Evolutionary conservation across 2,329 filamentous ascomycete genomes (phyloP).

Genomic region (Exophiala dermatitidis): DNA sequence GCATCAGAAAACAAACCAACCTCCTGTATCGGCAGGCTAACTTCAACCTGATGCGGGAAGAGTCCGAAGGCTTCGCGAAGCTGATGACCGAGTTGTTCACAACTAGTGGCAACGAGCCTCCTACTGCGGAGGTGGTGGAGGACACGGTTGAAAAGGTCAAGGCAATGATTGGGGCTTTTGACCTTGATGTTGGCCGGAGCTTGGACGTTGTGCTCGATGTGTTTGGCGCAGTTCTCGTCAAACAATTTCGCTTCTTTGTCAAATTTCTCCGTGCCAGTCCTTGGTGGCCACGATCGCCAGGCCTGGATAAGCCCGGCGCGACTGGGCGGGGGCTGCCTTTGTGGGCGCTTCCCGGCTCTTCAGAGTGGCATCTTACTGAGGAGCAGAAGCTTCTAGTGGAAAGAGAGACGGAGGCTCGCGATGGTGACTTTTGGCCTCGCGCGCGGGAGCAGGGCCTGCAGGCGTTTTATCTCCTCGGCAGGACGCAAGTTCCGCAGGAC

Average conservation of each 20-base stretch:
- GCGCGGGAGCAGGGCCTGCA: slow-evolving; percentile 69
- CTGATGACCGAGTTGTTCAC: slow-evolving; percentile 93
- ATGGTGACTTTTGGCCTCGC: slow-evolving; percentile 71
- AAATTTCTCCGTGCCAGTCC: slow-evolving; percentile 86
- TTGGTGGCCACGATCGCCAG: slow-evolving; percentile 75
- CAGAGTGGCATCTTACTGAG: slow-evolving; percentile 56
- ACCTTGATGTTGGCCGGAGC: slow-evolving; percentile 89
- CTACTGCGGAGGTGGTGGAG: slow-evolving; percentile 67
- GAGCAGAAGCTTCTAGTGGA: slow-evolving; percentile 58
- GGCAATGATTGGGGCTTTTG: slow-evolving; percentile 91
- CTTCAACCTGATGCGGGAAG: slow-evolving; percentile 90
- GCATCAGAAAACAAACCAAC: slow-evolving; percentile 85
- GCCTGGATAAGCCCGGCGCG: slow-evolving; percentile 12
- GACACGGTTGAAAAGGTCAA: slow-evolving; percentile 89
- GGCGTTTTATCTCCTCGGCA: slow-evolving; percentile 85
- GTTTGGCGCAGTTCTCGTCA: slow-evolving; percentile 86
- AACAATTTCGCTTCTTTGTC: slow-evolving; percentile 88
- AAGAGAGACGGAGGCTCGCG: slow-evolving; percentile 56
- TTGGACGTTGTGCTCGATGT: slow-evolving; percentile 93
- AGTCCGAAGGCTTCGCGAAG: slow-evolving; percentile 95
- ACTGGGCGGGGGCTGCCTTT: slow-evolving; percentile 59
- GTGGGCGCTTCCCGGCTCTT: slow-evolving; percentile 72
- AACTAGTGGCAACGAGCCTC: slow-evolving; percentile 66
- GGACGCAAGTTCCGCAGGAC: slow-evolving; percentile 56
- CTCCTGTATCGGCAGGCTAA: slow-evolving; percentile 91